These are phyloP conservation scores for Agrostemma githago DNA, from an alignment of 148 eudicot species.

Conservation along the genomic window DNA sequence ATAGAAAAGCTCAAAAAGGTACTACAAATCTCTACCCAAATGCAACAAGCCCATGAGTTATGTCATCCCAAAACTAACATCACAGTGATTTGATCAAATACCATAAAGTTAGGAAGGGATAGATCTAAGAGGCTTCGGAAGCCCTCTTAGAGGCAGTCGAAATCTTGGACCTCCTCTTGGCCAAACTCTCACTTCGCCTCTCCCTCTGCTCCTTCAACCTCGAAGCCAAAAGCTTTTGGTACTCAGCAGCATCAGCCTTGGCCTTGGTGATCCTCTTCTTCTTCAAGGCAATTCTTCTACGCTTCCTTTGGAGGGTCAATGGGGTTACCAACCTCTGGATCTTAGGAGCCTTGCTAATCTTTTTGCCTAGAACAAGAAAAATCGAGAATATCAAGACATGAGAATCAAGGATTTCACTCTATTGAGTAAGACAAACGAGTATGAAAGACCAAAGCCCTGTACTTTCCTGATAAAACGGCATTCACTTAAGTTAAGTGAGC, in stretches of 20 bases:
- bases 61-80: not conserved
- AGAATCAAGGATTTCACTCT: no score
- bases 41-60: not conserved
- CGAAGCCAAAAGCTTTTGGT: constrained; percentile 42
- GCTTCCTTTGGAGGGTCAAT: constrained; percentile 81
- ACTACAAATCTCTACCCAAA: not conserved
- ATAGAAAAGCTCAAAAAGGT: constrained; percentile 1
- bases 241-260: constrained; percentile 50
- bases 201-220: constrained; percentile 51
- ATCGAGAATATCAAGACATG: not conserved
- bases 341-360: constrained; percentile 77
- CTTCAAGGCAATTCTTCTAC: constrained; percentile 79
- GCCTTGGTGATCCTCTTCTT: constrained; percentile 68
- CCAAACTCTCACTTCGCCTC: constrained; percentile 43
- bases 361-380: constrained; percentile 43
- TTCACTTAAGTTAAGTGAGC: no score
- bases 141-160: constrained; percentile 31
- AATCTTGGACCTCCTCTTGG: constrained; percentile 44
- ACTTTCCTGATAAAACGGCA: no score
- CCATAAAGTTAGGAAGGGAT: not conserved
- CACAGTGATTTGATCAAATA: not conserved
- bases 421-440: no score
- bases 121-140: constrained; percentile 27
- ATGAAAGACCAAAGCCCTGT: no score
- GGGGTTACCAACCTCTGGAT: constrained; percentile 88